Percentiles rank a stretch among this genome's conserved stretches.
Conservation (phyloP, 192 early-diverging fungal species). For the Haplosporangium gracile region DNA sequence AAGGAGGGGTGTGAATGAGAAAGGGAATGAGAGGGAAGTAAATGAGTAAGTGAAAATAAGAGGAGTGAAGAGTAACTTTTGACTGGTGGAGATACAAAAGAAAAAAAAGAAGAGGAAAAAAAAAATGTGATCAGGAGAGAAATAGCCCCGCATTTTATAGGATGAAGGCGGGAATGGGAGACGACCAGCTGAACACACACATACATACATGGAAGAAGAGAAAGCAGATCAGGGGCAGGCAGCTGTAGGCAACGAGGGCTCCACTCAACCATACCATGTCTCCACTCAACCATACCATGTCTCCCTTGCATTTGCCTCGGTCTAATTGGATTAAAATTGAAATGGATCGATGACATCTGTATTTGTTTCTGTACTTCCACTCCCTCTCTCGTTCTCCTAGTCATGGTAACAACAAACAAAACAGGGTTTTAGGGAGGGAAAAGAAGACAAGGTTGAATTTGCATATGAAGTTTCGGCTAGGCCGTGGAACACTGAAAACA, state of each 20-base stretch:
- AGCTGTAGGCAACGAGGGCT: not conserved
- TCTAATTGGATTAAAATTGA: not conserved
- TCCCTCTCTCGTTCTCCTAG: too few species aligned
- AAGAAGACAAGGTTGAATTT: constrained; percentile 3
- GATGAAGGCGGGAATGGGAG: not conserved
- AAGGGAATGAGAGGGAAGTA: not conserved
- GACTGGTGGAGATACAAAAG: constrained; percentile 13
- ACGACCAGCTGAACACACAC: not conserved
- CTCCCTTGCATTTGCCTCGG: not conserved
- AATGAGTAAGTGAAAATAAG: not conserved
- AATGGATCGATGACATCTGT: not conserved
- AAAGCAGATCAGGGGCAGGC: not conserved
- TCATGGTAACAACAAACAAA: not conserved
- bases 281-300: not conserved
- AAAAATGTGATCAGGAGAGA: constrained; percentile 8
- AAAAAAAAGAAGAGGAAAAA: not conserved
- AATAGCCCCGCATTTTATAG: constrained; percentile 17
- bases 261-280: not conserved
- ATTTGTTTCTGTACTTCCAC: not conserved
- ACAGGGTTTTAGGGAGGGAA: not conserved
- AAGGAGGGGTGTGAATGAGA: not conserved
- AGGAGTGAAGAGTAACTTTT: not conserved
- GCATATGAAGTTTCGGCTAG: constrained; percentile 9
- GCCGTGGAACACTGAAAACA: not conserved
- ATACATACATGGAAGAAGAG: not conserved